phyloP scores from a whole-genome alignment of 2,329 filamentous ascomycete genomes.

The Epichloe sibirici region DNA sequence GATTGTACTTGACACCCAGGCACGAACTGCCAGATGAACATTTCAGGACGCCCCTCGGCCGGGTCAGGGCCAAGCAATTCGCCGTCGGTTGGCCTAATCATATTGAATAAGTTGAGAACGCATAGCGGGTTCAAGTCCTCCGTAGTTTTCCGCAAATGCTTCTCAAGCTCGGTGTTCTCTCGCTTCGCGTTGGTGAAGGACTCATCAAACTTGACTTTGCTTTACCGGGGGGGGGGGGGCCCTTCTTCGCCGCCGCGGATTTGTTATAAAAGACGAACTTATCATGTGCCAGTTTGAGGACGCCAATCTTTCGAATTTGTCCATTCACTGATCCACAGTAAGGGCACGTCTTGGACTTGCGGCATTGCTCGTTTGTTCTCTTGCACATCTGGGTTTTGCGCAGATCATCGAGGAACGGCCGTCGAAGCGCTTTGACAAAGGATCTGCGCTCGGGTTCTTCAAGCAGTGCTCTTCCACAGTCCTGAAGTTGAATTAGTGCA shows the following conservation, averaged over 20 bases:
- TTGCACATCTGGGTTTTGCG: slow-evolving; percentile 75
- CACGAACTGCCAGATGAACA: too few species aligned
- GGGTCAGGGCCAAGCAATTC: slow-evolving; percentile 85
- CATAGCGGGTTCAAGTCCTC: slow-evolving; percentile 87
- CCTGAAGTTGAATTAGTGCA: neutral
- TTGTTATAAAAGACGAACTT: slow-evolving; percentile 82
- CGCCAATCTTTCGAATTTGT: slow-evolving; percentile 79
- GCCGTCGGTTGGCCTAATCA: slow-evolving; percentile 74
- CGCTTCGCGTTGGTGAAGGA: slow-evolving; percentile 74
- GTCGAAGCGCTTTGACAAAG: slow-evolving; percentile 70
- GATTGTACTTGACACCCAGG: too few species aligned
- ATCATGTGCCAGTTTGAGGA: slow-evolving; percentile 91
- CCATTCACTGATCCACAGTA: slow-evolving; percentile 78
- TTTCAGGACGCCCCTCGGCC: slow-evolving; percentile 44
- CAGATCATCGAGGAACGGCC: slow-evolving; percentile 76
- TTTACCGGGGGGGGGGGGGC: slow-evolving; percentile 54
- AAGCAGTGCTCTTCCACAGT: slow-evolving; percentile 75
- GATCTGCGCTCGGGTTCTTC: slow-evolving; percentile 65
- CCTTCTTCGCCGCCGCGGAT: slow-evolving; percentile 76
- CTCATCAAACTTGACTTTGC: slow-evolving; percentile 74
- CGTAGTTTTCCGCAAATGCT: slow-evolving; percentile 81
- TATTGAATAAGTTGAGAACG: slow-evolving; percentile 83
- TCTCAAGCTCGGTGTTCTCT: slow-evolving; percentile 72
- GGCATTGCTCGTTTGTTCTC: slow-evolving; percentile 77
- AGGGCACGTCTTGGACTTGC: slow-evolving; percentile 76